Evolutionary conservation across 2,329 filamentous ascomycete species (phyloP), one percentile per base, ranked within the genome.

Genomic region (Curvularia eragrostidis): DNA sequence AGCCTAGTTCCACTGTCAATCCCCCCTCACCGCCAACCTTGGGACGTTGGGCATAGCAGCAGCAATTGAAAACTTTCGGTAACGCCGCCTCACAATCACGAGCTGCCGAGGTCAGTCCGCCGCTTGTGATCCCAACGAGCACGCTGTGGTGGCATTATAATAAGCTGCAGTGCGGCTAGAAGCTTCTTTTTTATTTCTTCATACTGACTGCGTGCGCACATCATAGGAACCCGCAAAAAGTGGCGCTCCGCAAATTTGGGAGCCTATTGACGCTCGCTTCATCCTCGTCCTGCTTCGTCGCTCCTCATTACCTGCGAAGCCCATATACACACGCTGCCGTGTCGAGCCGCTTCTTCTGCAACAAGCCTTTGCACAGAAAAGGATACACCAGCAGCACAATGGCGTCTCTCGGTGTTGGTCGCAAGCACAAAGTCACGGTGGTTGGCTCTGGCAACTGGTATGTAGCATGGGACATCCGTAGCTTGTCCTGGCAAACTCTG

Each of bases 371-470:
- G 8, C 48, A 48, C 53, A 26, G 12, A 39, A 63, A 46, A 56
- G 15, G 48, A 24, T 34, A 41, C 15, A 54, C 46, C 38, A 57
- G 43, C 28, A 68, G 62, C 61, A 73, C 59, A 63, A 84, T 84
- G 82, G 79, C 82, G 52, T 79, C 78, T 23, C 74, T 84, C 43
- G 77, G 78, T 59, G 75, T 83, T 54, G 80, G 82, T 61, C 90
- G 87, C 81, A 93, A 90, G 80, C 93, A 97, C 85, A 96, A 93
- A 84, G 91, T 97, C 72, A 93, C 93, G 61, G 87, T 99, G 51
- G 87, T 99, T 66, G 95, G 95, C 69, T 98, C 94, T 51, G 95
- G 95, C 71, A 99, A 99, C 79, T 99, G 95, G 93, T 94, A 82
- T 61, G 83, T 66, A 46, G 21, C 24, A 43, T 46, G 23, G 41